Conservation (phyloP, 2,329 filamentous ascomycete genomes). For the Canariomyces notabilis region DNA sequence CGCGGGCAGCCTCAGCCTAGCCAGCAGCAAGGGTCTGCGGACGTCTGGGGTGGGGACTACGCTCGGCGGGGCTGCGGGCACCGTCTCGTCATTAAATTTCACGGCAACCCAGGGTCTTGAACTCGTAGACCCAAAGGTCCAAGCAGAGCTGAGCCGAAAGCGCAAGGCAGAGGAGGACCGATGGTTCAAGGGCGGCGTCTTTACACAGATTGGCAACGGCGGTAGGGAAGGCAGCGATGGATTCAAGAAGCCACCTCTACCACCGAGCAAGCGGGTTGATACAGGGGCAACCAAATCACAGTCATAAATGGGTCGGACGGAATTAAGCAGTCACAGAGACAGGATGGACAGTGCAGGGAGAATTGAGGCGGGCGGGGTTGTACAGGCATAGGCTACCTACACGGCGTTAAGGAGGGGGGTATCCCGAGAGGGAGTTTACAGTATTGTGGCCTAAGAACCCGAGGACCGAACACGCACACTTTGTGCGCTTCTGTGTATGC, state of each 20-base stretch:
- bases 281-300: slow-evolving; percentile 38
- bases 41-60: slow-evolving; percentile 75
- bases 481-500: too few relatives aligned
- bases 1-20: slow-evolving; percentile 62
- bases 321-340: too few relatives aligned
- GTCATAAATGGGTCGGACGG: too few relatives aligned
- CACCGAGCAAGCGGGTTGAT: slow-evolving; percentile 67
- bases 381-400: too few relatives aligned
- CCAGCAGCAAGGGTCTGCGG: slow-evolving; percentile 72
- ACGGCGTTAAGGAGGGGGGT: too few relatives aligned
- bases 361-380: too few relatives aligned
- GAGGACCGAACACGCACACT: too few relatives aligned
- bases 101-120: slow-evolving; percentile 93
- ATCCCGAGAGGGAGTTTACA: too few relatives aligned
- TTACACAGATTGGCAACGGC: slow-evolving; percentile 88
- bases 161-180: slow-evolving; percentile 89
- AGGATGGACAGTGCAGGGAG: too few relatives aligned
- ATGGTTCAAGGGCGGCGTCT: slow-evolving; percentile 97
- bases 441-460: too few relatives aligned
- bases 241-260: slow-evolving; percentile 79
- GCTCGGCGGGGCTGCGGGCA: slow-evolving; percentile 56
- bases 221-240: slow-evolving; percentile 41
- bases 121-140: slow-evolving; percentile 87
- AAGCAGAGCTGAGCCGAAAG: slow-evolving; percentile 83
- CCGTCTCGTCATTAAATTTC: slow-evolving; percentile 83